Base-by-base conservation (phyloP, 805 yeast genomes). In the Spathaspora boniae region DNA sequence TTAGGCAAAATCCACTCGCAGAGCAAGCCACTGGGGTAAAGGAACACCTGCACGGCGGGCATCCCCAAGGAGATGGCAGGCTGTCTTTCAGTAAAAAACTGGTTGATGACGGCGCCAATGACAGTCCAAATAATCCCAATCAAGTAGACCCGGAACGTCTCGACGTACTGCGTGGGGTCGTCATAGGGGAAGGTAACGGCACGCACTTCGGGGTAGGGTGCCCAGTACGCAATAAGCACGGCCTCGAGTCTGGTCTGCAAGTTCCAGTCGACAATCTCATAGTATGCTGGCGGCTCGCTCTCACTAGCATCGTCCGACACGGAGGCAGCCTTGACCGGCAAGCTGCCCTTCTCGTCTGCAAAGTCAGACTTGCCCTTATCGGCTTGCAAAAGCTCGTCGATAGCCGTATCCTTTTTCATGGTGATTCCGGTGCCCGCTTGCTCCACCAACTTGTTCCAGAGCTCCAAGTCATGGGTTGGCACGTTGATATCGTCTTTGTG, bases 71-170 rank as follows among this genome's bases (percentile, higher is more conserved):
- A 29, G 38, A 76, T 74, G 16, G 66, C 40, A 19, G 81, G 80
- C 47, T 62, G 54, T 56, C 82, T 65, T 35, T 75, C 77, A 6
- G 63, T 56, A 51, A 78, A 78, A 47, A 77, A 76, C 46, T 74
- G 73, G 48, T 77, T 76, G 43, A 76, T 62, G 43, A 74, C 72
- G 27, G 78, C 51, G 14, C 80, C 78, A 16, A 78, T 54, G 16
- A 67, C 58, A 3, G 74, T 69, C 71, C 79, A 69, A 25, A 74
- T 47, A 3, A 73, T 40, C 1, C 75, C 78, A 16, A 78, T 55
- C 4, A 65, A 58, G 65, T 80, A 79, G 44, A 72, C 73, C 47
- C 74, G 52, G 34, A 63, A 34, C 4, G 72, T 67, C 55, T 70
- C 69, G 23, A 55, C 53, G 8, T 48, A 48, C 31, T 56, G 39